Conservation (phyloP, 768 basidiomycete genomes). For the Omphalotus guepiniiformis region DNA sequence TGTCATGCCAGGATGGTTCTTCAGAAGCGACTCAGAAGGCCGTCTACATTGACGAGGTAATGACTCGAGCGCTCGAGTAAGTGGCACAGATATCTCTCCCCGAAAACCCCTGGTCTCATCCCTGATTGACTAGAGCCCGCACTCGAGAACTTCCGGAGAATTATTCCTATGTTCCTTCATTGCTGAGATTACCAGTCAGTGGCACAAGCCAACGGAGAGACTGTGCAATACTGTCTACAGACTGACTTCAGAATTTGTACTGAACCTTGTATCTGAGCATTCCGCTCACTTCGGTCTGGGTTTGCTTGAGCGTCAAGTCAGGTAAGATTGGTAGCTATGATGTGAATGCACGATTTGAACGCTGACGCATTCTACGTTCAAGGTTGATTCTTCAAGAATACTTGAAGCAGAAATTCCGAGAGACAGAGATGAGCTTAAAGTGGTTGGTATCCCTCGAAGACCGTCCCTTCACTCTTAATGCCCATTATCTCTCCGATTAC, state of each 20-base stretch:
- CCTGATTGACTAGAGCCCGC: slow-evolving; percentile 42
- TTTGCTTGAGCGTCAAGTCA: slow-evolving; percentile 43
- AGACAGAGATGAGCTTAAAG: slow-evolving; percentile 34
- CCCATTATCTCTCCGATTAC: slow-evolving; percentile 45
- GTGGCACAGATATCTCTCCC: too few relatives aligned
- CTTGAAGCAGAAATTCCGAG: slow-evolving; percentile 37
- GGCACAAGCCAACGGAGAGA: slow-evolving; percentile 42
- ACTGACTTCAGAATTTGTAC: slow-evolving; percentile 35
- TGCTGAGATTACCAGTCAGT: slow-evolving; percentile 35
- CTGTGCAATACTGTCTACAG: slow-evolving; percentile 40
- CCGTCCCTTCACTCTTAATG: slow-evolving; percentile 48
- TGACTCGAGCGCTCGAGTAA: slow-evolving; percentile 42
- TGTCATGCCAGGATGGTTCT: too few relatives aligned
- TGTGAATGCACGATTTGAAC: too few relatives aligned
- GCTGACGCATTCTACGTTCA: too few relatives aligned
- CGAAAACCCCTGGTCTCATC: background rate
- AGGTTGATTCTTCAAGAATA: slow-evolving; percentile 52
- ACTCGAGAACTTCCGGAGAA: slow-evolving; percentile 68
- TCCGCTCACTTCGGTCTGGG: slow-evolving; percentile 54
- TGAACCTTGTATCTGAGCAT: slow-evolving; percentile 39
- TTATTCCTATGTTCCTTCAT: slow-evolving; percentile 62
- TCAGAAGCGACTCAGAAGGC: too few relatives aligned
- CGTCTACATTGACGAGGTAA: slow-evolving; percentile 53
- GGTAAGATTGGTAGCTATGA: too few relatives aligned
- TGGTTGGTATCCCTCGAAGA: slow-evolving; percentile 50